Evolutionary conservation across 1,284 basidiomycete genomes (phyloP).

Genomic region (Trichosporon ovoides): DNA sequence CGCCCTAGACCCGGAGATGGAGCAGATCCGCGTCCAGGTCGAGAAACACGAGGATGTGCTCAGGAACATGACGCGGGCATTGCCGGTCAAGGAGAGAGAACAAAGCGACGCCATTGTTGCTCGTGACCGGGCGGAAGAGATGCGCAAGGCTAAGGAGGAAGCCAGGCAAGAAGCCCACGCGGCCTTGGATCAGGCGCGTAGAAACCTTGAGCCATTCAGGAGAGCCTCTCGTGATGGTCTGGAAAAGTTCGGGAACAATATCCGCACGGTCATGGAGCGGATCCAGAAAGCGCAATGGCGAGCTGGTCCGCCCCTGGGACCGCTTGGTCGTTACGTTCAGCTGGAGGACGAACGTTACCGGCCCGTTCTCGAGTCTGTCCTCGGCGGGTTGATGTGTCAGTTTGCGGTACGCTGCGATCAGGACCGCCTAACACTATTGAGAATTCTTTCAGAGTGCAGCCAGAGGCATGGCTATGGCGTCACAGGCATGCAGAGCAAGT

Average conservation of each 20-base stretch:
- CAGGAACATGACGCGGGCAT: constrained; percentile 9
- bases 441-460: neutral
- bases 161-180: neutral
- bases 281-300: constrained; percentile 61
- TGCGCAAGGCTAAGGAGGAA: neutral
- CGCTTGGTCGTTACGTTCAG: constrained; percentile 74
- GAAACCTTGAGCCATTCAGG: neutral
- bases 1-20: neutral
- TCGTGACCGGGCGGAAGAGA: neutral
- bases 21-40: neutral
- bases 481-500: neutral
- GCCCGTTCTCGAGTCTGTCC: constrained; percentile 59
- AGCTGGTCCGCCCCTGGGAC: constrained; percentile 72
- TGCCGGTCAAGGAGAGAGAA: constrained; percentile 4
- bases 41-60: constrained; percentile 5
- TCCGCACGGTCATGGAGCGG: constrained; percentile 51
- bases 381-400: constrained; percentile 61
- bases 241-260: constrained; percentile 42
- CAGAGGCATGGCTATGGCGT: neutral
- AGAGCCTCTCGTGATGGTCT: constrained; percentile 46
- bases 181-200: neutral
- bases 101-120: neutral
- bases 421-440: neutral
- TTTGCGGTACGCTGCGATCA: constrained; percentile 62
- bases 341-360: constrained; percentile 67